Evolutionary conservation across 768 basidiomycete species (phyloP).

Genomic region (Fistulinella prunicolor): DNA sequence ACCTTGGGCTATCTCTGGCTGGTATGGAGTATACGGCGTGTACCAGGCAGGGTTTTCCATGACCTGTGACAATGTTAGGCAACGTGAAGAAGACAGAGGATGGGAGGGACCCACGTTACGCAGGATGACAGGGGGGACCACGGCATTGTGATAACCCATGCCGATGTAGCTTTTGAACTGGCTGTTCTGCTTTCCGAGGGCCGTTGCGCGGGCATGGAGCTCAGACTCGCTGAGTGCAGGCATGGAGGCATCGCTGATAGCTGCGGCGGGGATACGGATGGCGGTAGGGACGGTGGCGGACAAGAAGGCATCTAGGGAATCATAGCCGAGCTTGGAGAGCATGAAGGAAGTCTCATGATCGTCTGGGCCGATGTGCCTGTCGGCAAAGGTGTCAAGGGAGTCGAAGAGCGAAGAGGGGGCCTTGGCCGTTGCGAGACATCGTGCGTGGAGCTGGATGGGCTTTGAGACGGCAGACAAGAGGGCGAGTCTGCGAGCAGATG

Average conservation of each 20-base stretch:
- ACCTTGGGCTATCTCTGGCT: constrained; percentile 99
- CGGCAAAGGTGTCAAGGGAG: constrained; percentile 84
- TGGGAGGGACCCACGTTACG: constrained; percentile 64
- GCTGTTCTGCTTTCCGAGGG: constrained; percentile 76
- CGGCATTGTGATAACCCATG: constrained; percentile 95
- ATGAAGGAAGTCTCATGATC: constrained; percentile 74
- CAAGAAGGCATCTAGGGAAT: constrained; percentile 87
- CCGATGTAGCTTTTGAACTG: constrained; percentile 92
- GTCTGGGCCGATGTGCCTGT: constrained; percentile 92
- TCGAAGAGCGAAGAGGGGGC: constrained; percentile 66
- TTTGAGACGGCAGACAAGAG: constrained; percentile 15
- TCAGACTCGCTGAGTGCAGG: constrained; percentile 83
- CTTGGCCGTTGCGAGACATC: constrained; percentile 59
- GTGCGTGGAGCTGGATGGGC: constrained; percentile 24
- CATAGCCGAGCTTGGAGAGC: constrained; percentile 81
- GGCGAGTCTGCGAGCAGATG: constrained; percentile 21
- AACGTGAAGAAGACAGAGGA: neutral
- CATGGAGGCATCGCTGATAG: constrained; percentile 66
- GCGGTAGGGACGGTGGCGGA: constrained; percentile 74
- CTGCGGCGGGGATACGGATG: constrained; percentile 65
- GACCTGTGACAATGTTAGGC: constrained; percentile 43
- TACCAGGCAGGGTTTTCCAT: constrained; percentile 99
- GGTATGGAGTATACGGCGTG: constrained; percentile 93
- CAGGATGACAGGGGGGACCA: constrained; percentile 93
- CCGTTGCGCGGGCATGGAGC: constrained; percentile 69